Percentiles rank a stretch among this genome's conserved stretches.
Evolutionary conservation across 106 monocot species (phyloP).

Genomic region (Cymbidium sinense): DNA sequence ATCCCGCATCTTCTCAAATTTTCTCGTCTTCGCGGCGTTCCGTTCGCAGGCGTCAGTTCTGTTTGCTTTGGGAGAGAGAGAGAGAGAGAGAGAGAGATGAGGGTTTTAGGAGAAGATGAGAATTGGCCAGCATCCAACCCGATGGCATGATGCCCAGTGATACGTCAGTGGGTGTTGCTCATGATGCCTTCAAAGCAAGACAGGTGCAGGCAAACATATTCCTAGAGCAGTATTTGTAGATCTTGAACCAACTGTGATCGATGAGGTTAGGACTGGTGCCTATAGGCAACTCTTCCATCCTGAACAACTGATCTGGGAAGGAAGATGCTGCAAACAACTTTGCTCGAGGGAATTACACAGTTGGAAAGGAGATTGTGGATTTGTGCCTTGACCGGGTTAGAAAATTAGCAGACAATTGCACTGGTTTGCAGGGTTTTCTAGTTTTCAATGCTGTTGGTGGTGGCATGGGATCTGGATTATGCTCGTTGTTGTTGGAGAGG

Average conservation of each 20-base stretch:
- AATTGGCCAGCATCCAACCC: conserved; percentile 70
- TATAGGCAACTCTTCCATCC: too few species aligned
- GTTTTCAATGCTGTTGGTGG: too few species aligned
- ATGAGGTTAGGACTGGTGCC: conserved; percentile 52
- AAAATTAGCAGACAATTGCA: conserved; percentile 21
- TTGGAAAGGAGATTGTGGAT: conserved; percentile 22
- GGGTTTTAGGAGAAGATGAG: conserved; percentile 39
- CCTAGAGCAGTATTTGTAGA: conserved; percentile 61
- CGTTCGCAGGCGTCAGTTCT: background rate
- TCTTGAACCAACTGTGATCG: conserved; percentile 64
- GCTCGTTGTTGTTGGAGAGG: conserved; percentile 13
- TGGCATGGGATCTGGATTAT: conserved; percentile 15
- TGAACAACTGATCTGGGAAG: conserved; percentile 57
- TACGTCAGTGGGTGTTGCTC: conserved; percentile 38
- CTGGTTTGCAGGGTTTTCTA: conserved; percentile 16
- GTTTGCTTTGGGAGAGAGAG: background rate
- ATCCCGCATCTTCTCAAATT: background rate
- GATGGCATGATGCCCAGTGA: conserved; percentile 79
- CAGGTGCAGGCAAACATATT: conserved; percentile 67
- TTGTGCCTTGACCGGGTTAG: conserved; percentile 19
- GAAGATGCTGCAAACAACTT: conserved; percentile 73
- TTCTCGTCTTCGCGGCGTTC: background rate
- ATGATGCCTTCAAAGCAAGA: conserved; percentile 81
- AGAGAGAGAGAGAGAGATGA: background rate
- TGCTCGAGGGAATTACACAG: conserved; percentile 66